Conservation (phyloP, 2,329 filamentous ascomycete species). For the Aspergillus fijiensis region DNA sequence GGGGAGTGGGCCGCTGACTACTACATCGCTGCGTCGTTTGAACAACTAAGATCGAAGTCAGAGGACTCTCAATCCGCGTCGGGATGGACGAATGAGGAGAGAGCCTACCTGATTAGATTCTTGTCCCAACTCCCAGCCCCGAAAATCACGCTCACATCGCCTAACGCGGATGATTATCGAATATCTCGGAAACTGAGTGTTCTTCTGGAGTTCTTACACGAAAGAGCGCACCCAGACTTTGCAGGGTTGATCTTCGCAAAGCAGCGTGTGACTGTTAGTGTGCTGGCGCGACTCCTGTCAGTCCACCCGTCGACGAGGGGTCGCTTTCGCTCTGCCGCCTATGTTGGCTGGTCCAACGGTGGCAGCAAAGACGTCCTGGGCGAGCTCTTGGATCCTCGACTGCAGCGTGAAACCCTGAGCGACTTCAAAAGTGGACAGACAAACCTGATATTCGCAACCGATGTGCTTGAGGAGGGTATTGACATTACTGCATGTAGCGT, state of each 20-base stretch:
- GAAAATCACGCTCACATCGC: slow-evolving; percentile 16
- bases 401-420: slow-evolving; percentile 53
- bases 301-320: slow-evolving; percentile 49
- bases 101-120: slow-evolving; percentile 52
- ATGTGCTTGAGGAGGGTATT: slow-evolving; percentile 61
- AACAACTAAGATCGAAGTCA: slow-evolving; percentile 28
- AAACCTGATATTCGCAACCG: slow-evolving; percentile 60
- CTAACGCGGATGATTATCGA: slow-evolving; percentile 8
- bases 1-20: slow-evolving; percentile 69
- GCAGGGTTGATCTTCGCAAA: slow-evolving; percentile 66
- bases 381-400: slow-evolving; percentile 49
- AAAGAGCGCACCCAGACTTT: slow-evolving; percentile 48
- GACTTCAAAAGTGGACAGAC: slow-evolving; percentile 55
- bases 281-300: slow-evolving; percentile 60
- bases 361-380: slow-evolving; percentile 48
- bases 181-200: slow-evolving; percentile 59
- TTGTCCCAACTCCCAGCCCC: slow-evolving; percentile 25
- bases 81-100: slow-evolving; percentile 53
- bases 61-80: slow-evolving; percentile 35
- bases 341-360: slow-evolving; percentile 50
- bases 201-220: slow-evolving; percentile 55
- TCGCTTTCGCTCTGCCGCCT: slow-evolving; percentile 45
- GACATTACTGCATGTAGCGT: slow-evolving; percentile 63
- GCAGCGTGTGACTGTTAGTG: slow-evolving; percentile 60
- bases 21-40: slow-evolving; percentile 58